These are phyloP conservation scores for Ampelomyces quisqualis DNA, from an alignment of 2,329 filamentous ascomycete genomes.

Conservation along the genomic window DNA sequence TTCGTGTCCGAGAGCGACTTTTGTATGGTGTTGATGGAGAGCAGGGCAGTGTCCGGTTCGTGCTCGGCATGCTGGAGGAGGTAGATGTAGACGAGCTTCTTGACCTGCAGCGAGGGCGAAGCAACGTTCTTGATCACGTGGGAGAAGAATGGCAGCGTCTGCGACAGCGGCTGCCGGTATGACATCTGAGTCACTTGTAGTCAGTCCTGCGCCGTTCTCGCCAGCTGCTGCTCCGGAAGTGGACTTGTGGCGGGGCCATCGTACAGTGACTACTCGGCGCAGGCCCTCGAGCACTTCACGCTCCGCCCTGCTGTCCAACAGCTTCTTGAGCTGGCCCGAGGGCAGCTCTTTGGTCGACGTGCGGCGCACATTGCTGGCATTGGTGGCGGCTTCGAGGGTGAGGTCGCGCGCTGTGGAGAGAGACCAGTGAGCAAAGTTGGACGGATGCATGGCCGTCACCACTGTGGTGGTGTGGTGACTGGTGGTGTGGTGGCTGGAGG, in stretches of 20 bases:
- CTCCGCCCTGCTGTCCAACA: slow-evolving; percentile 91
- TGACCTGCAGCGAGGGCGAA: slow-evolving; percentile 89
- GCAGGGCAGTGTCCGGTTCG: slow-evolving; percentile 89
- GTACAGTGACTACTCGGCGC: slow-evolving; percentile 81
- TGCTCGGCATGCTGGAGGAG: slow-evolving; percentile 94
- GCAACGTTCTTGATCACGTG: slow-evolving; percentile 97
- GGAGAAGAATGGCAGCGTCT: slow-evolving; percentile 89
- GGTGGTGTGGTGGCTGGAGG: background rate
- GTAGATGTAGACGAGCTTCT: slow-evolving; percentile 98
- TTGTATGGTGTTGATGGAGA: slow-evolving; percentile 98
- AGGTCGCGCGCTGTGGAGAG: slow-evolving; percentile 78
- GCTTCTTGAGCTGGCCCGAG: slow-evolving; percentile 84
- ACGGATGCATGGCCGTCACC: slow-evolving; percentile 36
- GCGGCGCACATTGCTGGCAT: slow-evolving; percentile 63
- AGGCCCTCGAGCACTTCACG: slow-evolving; percentile 90
- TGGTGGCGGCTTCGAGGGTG: slow-evolving; percentile 93
- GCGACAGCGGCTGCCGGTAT: slow-evolving; percentile 72
- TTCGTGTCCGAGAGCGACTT: slow-evolving; percentile 93
- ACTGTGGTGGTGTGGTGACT: slow-evolving; percentile 8
- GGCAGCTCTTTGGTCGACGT: slow-evolving; percentile 67
- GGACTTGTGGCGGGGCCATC: slow-evolving; percentile 29
- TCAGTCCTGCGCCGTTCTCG: slow-evolving; percentile 17
- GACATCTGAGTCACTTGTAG: slow-evolving; percentile 69
- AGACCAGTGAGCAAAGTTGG: slow-evolving; percentile 44
- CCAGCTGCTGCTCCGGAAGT: slow-evolving; percentile 1